These are phyloP conservation scores for Cenococcum geophilum DNA, from an alignment of 495 filamentous ascomycete species.

Conservation along the genomic window DNA sequence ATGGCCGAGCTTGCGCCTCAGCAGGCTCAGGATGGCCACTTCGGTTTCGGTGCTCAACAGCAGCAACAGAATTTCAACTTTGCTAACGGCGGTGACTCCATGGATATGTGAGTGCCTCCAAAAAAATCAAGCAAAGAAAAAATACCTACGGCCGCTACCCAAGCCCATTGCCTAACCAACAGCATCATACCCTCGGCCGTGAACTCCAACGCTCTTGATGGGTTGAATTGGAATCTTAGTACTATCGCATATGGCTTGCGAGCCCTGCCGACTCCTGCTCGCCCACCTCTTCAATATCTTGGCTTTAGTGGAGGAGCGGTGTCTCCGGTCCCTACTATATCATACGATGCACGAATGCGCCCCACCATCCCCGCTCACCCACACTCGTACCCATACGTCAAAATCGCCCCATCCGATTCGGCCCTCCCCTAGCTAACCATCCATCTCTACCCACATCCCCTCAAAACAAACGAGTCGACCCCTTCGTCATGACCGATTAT, in stretches of 20 bases:
- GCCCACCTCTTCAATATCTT: neutral
- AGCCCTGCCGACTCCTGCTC: neutral
- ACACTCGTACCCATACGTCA: constrained; percentile 8
- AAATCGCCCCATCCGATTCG: constrained; percentile 13
- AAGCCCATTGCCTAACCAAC: too few relatives aligned
- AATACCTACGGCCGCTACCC: too few relatives aligned
- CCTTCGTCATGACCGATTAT: constrained; percentile 26
- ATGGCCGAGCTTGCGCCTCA: constrained; percentile 59
- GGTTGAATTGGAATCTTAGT: neutral
- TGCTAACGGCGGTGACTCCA: constrained; percentile 83
- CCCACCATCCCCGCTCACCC: neutral
- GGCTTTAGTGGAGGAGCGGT: neutral
- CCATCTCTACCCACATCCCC: constrained; percentile 5
- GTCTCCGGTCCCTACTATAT: constrained; percentile 8
- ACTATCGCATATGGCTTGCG: neutral
- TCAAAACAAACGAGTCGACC: constrained; percentile 22
- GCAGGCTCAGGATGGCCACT: constrained; percentile 60
- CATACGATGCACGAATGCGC: constrained; percentile 15
- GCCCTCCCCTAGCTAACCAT: neutral
- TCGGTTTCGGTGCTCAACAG: constrained; percentile 75
- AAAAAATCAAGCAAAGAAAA: too few relatives aligned
- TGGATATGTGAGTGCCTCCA: constrained; percentile 84
- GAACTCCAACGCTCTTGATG: neutral
- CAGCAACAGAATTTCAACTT: constrained; percentile 86
- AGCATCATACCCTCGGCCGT: neutral